A percentile compares a stretch with the other conserved stretches of the same genome.
Evolutionary conservation across 83 land plant genomes (phyloP).

Genomic region (Picea engelmannii): DNA sequence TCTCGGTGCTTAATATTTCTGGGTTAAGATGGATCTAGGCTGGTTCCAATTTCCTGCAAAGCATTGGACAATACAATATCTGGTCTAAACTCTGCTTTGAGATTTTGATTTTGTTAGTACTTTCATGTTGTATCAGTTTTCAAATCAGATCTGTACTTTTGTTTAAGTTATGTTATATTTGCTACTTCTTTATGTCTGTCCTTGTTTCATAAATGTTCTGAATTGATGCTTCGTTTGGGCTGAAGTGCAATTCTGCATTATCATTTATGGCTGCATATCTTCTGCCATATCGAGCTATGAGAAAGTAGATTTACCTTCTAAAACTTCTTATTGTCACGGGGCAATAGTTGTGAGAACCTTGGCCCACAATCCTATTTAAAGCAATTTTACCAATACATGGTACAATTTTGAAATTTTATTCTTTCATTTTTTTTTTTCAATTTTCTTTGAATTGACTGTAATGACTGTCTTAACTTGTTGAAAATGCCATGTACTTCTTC

Average conservation of each 20-base stretch:
- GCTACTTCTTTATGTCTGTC: not conserved
- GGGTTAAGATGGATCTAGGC: too few species aligned
- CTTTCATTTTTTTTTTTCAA: not conserved
- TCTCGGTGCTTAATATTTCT: too few species aligned
- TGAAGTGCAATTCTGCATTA: not conserved
- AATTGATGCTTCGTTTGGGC: not conserved
- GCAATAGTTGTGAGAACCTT: not conserved
- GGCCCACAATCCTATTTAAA: not conserved
- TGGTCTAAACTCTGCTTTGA: too few species aligned
- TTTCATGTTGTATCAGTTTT: too few species aligned
- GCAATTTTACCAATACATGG: slow-evolving; percentile 1
- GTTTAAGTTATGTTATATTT: not conserved
- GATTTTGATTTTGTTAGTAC: too few species aligned
- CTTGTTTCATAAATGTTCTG: not conserved
- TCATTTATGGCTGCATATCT: not conserved
- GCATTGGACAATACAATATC: too few species aligned
- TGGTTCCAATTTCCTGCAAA: too few species aligned
- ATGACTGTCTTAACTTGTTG: not conserved
- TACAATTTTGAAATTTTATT: not conserved
- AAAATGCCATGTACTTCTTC: slow-evolving; percentile 1
- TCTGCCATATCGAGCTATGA: not conserved
- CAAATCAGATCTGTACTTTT: not conserved
- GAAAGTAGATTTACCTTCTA: not conserved
- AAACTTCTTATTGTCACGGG: not conserved
- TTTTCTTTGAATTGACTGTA: not conserved